Base-by-base conservation (phyloP, 1,139 yeast genomes). In the Scheffersomyces cryptocercus region DNA sequence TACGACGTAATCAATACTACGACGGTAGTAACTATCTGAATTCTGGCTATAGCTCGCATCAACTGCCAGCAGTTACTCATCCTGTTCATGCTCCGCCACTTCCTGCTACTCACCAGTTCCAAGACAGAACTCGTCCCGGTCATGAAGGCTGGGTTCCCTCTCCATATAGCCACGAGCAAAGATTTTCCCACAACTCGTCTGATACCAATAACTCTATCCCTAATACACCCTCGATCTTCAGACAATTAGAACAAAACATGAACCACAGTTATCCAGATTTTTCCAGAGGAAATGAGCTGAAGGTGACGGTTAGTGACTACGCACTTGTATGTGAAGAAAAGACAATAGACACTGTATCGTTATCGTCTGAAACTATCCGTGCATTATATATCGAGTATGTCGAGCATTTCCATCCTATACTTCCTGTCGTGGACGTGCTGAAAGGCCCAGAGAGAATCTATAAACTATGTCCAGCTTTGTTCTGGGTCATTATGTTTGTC, bases 401-500 rank as follows among this genome's bases (percentile, higher is more conserved):
- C 3, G 66, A 71, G 20, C 74, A 81, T 48, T 93, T 91, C 56
- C 97, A 93, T 60, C 87, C 88, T 0, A 84, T 88, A 41, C 61
- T 93, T 39, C 98, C 98, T 0, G 88, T 91, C 2, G 95, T 91
- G 2, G 96, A 91, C 57, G 77, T 91, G 2, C 52, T 73, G 5
- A 80, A 79, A 46, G 97, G 97, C 1, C 95, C 96, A 0, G 97
- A 89, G 53, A 70, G 82, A 41, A 78, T 91, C 6, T 87, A 87
- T 60, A 68, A 79, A 47, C 72, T 87, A 12, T 88, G 97, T 48
- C 97, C 97, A 0, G 84, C 95, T 2, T 69, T 93, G 20, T 93
- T 93, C 57, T 93, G 99, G 99, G 93, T 93, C 0, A 84, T 93
- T 15, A 84, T 91, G 83, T 79, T 90, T 37, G 86, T 88, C 1